A percentile compares a stretch with the other conserved stretches of the same genome.
Conservation (phyloP, 2,329 filamentous ascomycete species). For the Aspergillus pseudoglaucus region DNA sequence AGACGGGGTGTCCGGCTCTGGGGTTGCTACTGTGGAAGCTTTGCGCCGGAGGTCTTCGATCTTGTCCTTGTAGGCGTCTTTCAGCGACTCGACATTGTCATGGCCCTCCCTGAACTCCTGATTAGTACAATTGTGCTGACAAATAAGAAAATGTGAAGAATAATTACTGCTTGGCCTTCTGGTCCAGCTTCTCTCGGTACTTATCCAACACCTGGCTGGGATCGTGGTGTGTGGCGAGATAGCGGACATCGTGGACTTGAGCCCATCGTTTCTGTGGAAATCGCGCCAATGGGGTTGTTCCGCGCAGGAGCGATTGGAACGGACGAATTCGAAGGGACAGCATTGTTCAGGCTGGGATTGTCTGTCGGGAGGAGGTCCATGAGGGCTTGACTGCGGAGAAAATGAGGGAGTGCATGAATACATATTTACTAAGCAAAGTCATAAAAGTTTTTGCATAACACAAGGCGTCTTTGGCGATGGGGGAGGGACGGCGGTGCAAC, state of each 20-base stretch:
- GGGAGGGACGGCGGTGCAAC: no score
- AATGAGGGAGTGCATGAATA: neutral
- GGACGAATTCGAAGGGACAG: conserved; percentile 43
- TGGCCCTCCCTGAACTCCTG: conserved; percentile 61
- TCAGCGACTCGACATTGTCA: conserved; percentile 54
- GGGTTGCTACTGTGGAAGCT: conserved; percentile 51
- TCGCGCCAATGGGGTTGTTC: conserved; percentile 21
- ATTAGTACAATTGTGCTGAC: conserved; percentile 34
- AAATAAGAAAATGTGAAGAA: neutral
- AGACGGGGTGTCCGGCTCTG: conserved; percentile 31
- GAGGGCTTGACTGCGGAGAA: no score
- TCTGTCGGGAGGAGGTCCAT: no score
- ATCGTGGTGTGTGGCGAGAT: conserved; percentile 70
- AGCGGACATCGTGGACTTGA: conserved; percentile 85
- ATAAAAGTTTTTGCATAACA: neutral
- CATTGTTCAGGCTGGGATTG: conserved; percentile 33
- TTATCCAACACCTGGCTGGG: conserved; percentile 65
- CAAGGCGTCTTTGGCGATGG: no score
- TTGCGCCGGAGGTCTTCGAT: conserved; percentile 66
- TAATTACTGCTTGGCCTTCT: conserved; percentile 64
- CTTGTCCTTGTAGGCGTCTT: conserved; percentile 76
- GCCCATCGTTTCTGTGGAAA: conserved; percentile 72
- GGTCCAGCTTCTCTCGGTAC: conserved; percentile 77
- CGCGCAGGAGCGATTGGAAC: conserved; percentile 43
- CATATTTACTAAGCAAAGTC: neutral